Percentiles rank a stretch among this genome's conserved stretches.
phyloP scores from a whole-genome alignment of 176 grass and related monocot species.

The Ampelocalamus luodianensis region DNA sequence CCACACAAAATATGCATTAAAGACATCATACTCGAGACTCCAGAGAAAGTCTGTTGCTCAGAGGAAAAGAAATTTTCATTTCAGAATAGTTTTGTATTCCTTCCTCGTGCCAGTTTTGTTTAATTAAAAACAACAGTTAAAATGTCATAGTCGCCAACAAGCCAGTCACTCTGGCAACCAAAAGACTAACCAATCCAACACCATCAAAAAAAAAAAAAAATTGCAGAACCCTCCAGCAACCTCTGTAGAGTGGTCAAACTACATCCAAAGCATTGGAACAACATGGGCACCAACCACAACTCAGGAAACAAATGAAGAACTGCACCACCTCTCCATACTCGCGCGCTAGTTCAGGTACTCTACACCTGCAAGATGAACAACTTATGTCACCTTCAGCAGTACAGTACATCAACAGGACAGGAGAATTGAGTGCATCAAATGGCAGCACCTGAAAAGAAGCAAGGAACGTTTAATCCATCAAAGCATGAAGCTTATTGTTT shows the following conservation, averaged over 20 bases:
- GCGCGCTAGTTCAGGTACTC: slow-evolving; percentile 32
- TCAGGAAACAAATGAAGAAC: slow-evolving; percentile 6
- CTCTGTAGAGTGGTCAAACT: slow-evolving; percentile 12
- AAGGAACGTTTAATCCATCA: not conserved
- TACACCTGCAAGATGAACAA: slow-evolving; percentile 31
- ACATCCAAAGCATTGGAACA: slow-evolving; percentile 12
- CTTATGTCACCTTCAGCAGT: slow-evolving; percentile 2
- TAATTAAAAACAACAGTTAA: not conserved
- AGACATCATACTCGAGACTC: not conserved
- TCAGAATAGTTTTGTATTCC: not conserved
- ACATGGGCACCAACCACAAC: slow-evolving; percentile 7
- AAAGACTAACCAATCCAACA: slow-evolving; percentile 10
- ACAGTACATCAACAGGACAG: not conserved
- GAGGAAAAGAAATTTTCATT: not conserved
- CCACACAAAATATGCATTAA: not conserved
- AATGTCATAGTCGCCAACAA: not conserved
- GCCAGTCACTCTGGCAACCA: slow-evolving; percentile 35
- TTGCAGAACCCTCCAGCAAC: not conserved
- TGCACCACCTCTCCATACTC: slow-evolving; percentile 20
- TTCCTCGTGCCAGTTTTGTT: not conserved
- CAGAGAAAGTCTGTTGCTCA: not conserved
- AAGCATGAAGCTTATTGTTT: not conserved
- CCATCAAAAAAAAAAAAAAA: not conserved
- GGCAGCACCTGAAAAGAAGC: slow-evolving; percentile 50
- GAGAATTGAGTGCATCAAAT: slow-evolving; percentile 16